Base-by-base conservation (phyloP, 2,329 filamentous ascomycete genomes). In the Pleurostoma richardsiae region DNA sequence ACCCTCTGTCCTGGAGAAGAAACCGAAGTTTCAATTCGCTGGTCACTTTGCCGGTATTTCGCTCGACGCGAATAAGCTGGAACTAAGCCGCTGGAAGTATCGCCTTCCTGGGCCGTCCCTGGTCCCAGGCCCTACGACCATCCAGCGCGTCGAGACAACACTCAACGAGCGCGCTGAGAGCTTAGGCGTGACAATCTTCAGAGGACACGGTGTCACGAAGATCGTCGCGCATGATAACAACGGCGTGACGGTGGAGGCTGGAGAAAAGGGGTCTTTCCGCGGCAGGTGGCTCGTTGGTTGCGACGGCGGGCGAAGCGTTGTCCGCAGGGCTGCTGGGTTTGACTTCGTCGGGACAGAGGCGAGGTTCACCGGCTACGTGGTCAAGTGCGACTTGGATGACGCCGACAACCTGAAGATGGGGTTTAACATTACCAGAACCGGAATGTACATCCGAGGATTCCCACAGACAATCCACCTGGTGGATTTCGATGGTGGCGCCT, bases 251-350 rank as follows among this genome's bases (percentile, higher is more conserved):
- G 54, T 63, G 30, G 4, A n/a, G 4, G 36, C n/a, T 4, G 19
- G 5, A 8, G 31, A 28, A 4, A 19, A 27, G 1, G 43, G 56
- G 28, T 45, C 29, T 1, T 63, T 65, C 29, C 46, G 47, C 8
- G 57, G 49, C 4, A 56, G 58, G 29, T 72, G 68, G 62, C 59
- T 72, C 3, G 61, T 71, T 2, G 70, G 69, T 10, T 72, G 69
- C 45, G 70, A 73, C 49, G 69, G 69, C 11, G 68, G 66, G 4
- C 62, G 62, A 11, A 72, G 68, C 49, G 48, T 54, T 4, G 56
- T 71, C n/a, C 63, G 70, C 46, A 60, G 62, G 41, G 54, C 59
- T n/a, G 64, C 60, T 0, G 63, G 61, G 3, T 65, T 72, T 49
- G 53, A 58, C 2, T 66, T 70, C 46, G 52, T 54, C 30, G 68